A percentile compares a stretch with the other conserved stretches of the same genome.
phyloP scores from a whole-genome alignment of 2,329 filamentous ascomycete species.

The Periglandula ipomoeae region DNA sequence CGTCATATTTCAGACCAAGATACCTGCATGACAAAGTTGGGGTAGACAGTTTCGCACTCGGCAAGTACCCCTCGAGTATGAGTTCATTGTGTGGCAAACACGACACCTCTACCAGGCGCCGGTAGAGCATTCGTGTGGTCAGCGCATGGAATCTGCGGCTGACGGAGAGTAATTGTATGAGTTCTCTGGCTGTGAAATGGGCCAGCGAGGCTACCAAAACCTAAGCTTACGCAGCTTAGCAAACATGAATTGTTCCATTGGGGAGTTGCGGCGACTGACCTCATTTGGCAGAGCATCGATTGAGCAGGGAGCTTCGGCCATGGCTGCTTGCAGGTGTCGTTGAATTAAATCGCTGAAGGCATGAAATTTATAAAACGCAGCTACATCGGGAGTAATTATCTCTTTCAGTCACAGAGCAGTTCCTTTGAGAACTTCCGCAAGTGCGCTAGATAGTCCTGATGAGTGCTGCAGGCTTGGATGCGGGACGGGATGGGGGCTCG shows the following conservation, averaged over 20 bases:
- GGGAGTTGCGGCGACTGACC: not conserved
- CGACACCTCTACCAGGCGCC: conserved; percentile 41
- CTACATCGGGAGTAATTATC: too few relatives aligned
- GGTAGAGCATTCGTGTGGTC: conserved; percentile 54
- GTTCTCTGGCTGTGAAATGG: conserved; percentile 36
- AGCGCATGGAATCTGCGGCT: conserved; percentile 56
- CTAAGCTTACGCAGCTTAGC: not conserved
- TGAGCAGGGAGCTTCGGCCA: not conserved
- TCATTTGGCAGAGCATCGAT: conserved; percentile 1
- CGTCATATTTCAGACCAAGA: conserved; percentile 40
- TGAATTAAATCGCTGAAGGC: too few relatives aligned
- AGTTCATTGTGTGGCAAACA: conserved; percentile 40
- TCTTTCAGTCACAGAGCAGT: too few relatives aligned
- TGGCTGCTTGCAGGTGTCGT: not conserved
- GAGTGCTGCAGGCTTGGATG: too few relatives aligned
- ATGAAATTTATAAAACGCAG: too few relatives aligned
- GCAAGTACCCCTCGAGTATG: conserved; percentile 72
- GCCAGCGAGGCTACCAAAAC: conserved; percentile 22
- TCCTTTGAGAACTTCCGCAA: too few relatives aligned
- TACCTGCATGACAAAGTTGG: conserved; percentile 60
- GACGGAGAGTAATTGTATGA: conserved; percentile 48
- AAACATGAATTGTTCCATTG: not conserved
- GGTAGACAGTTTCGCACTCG: conserved; percentile 56
- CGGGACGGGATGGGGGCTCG: too few relatives aligned
- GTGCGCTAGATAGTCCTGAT: too few relatives aligned